Evolutionary conservation across 306 rosid genomes (phyloP).

Genomic region (Vachellia collinsii): DNA sequence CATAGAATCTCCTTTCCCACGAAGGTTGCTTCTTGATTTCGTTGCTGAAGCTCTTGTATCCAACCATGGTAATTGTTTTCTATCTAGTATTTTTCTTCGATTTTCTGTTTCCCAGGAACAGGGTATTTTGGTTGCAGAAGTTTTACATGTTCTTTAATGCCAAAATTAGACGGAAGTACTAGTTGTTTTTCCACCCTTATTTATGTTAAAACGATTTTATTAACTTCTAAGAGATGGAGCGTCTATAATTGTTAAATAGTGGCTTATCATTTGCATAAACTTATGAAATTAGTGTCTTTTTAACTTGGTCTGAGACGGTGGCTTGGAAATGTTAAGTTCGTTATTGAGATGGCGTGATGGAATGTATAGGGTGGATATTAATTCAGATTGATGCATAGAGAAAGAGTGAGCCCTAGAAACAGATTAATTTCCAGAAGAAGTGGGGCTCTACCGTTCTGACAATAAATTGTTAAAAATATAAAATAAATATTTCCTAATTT

Average conservation of each 20-base stretch:
- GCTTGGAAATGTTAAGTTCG: neutral
- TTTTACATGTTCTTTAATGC: neutral
- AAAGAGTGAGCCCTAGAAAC: neutral
- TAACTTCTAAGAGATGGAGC: no score
- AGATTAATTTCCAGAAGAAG: neutral
- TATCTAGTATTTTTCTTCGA: neutral
- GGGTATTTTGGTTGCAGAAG: neutral
- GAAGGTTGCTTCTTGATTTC: neutral
- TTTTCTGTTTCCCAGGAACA: neutral
- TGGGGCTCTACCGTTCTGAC: neutral
- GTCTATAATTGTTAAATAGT: no score
- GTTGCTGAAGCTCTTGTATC: neutral
- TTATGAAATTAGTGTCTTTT: neutral
- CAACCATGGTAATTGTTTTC: neutral
- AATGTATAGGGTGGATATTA: neutral
- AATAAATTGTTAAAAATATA: neutral
- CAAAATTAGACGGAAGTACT: neutral
- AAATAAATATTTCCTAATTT: neutral
- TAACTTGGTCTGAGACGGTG: neutral
- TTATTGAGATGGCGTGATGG: neutral
- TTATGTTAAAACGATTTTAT: no score
- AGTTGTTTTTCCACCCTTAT: neutral
- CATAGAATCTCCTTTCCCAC: neutral
- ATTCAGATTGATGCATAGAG: neutral
- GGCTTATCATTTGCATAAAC: neutral